A percentile compares a stretch with the other conserved stretches of the same genome.
Evolutionary conservation across 139 green algal species (phyloP).

Genomic region (Diplosphaera chodatii): DNA sequence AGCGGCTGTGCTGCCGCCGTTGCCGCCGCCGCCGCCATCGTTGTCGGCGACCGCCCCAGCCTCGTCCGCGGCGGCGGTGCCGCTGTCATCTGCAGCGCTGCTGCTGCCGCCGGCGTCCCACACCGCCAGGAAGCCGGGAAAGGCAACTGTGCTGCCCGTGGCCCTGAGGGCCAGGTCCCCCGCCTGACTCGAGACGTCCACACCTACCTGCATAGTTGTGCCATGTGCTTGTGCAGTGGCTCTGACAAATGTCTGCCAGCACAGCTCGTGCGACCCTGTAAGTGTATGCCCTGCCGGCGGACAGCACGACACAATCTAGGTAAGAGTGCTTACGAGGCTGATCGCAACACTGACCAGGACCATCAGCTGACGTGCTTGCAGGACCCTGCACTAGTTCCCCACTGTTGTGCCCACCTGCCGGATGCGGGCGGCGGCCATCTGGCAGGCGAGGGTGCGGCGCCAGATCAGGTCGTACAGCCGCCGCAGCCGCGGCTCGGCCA

Average conservation of each 20-base stretch:
- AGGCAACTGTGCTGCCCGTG: conserved; percentile 30
- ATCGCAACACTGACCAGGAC: no score
- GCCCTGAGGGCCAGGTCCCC: conserved; percentile 36
- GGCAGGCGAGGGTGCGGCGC: conserved; percentile 65
- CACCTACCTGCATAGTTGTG: conserved; percentile 20
- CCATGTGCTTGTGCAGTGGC: no score
- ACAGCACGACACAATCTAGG: no score
- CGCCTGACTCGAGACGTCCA: conserved; percentile 34
- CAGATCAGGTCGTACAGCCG: conserved; percentile 87
- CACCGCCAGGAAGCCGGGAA: conserved; percentile 41
- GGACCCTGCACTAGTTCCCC: no score
- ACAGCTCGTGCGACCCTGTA: no score
- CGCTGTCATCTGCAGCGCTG: background rate
- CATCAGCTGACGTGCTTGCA: no score
- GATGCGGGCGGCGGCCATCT: conserved; percentile 56
- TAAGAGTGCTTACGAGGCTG: no score
- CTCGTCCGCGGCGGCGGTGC: no score
- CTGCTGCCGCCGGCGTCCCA: background rate
- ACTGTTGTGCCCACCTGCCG: no score
- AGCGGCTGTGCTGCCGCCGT: background rate
- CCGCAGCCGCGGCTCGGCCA: conserved; percentile 17
- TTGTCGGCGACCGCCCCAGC: background rate
- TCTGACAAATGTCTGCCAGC: no score
- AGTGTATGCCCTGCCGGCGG: no score
- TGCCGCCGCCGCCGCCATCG: no score